Conservation (phyloP, 164 flowering plant species). For the Chloranthus sessilifolius region DNA sequence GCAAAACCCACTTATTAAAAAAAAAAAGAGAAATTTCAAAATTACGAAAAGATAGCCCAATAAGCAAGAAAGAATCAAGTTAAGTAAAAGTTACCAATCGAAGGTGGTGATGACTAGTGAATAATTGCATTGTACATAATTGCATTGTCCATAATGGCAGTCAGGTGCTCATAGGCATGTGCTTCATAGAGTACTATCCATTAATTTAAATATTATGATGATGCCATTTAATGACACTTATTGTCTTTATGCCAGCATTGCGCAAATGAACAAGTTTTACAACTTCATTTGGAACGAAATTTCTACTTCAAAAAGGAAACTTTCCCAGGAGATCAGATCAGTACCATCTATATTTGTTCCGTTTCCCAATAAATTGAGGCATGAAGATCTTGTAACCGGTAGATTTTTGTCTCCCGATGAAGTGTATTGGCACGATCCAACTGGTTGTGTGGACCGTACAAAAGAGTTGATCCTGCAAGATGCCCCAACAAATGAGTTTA, state of each 20-base stretch:
- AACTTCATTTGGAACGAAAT: conserved; percentile 62
- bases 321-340: conserved; percentile 33
- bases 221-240: conserved; percentile 2
- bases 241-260: conserved; percentile 40
- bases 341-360: conserved; percentile 84
- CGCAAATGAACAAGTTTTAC: conserved; percentile 83
- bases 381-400: conserved; percentile 61
- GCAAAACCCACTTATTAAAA: no score
- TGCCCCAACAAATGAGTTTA: conserved; percentile 8
- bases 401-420: conserved; percentile 49
- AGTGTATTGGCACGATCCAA: conserved; percentile 79
- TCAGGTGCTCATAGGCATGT: no score
- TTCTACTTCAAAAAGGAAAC: conserved; percentile 30
- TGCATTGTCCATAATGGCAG: no score
- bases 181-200: no score
- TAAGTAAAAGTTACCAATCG: no score
- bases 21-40: no score
- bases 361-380: conserved; percentile 20
- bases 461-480: conserved; percentile 20
- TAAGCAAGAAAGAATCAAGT: no score
- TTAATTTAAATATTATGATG: neutral
- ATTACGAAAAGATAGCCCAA: no score
- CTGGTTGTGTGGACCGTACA: conserved; percentile 45
- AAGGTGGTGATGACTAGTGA: neutral
- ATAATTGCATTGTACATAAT: neutral